Base-by-base conservation (phyloP, 768 basidiomycete genomes). In the Serpula lacrymans region DNA sequence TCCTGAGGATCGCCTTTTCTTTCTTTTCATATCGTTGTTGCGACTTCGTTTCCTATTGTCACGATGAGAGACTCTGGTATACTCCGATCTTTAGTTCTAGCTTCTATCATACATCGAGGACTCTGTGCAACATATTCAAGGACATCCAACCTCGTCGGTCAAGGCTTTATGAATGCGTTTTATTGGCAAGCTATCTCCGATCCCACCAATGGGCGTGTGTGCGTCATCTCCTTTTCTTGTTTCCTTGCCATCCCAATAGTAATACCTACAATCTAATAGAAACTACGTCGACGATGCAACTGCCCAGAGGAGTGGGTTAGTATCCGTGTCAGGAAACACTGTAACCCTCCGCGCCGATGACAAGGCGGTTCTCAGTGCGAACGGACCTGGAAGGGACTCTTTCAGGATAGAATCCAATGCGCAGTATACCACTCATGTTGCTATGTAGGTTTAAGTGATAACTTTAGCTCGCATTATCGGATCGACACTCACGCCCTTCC, bases 301-400 rank as follows among this genome's bases (percentile, higher is more conserved):
- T 0, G 83, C 84, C 0, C 44, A 65, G 18, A 59, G 63, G 10
- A 55, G 71, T 35, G 82, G 84, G 49, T 54, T 88, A 35, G 82
- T 80, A 3, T 82, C 65, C 44, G 67, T 80, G 3, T 69, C 68
- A 12, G 70, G 67, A 12, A 64, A 75, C 46, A 45, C 49, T 3
- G 53, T 67, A 11, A 58, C 50, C 11, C 41, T 69, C 16, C 52
- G 60, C 1, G 59, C 63, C 3, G 67, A 69, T 28, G 21, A 55
- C 29, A 55, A 46, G 12, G 65, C 68, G 9, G 44, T 48, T 5
- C 54, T 71, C 7, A 48, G 26, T 6, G 4, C 65, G 6, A 37
- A 36, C 6, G 63, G 54, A 5, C 52, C 63, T 1, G 69, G 67
- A 26, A 51, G 67, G 27, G 59, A 62, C 21, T 65, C 66, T 1